Conservation (phyloP, 257 asterid genomes). For the Leptodermis oblonga region DNA sequence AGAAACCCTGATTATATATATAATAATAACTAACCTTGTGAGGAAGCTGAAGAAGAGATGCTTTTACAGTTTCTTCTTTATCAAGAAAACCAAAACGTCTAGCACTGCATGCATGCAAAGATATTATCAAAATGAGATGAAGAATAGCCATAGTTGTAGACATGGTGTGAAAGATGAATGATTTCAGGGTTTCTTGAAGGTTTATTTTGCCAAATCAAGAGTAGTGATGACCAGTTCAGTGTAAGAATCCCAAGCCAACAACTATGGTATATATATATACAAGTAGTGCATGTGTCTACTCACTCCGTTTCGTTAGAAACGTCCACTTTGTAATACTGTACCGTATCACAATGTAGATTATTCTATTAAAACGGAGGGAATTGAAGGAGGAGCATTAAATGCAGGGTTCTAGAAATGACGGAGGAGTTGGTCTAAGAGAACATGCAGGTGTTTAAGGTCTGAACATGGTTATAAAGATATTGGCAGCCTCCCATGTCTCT, state of each 20-base stretch:
- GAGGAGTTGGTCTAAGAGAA: constrained; percentile 36
- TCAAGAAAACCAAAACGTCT: constrained; percentile 30
- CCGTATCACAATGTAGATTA: too few relatives aligned
- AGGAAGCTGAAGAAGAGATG: constrained; percentile 20
- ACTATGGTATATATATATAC: constrained; percentile 18
- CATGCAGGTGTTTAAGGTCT: constrained; percentile 55
- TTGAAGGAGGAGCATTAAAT: constrained; percentile 45
- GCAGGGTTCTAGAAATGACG: constrained; percentile 43
- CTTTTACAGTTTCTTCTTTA: constrained; percentile 17
- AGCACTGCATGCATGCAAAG: constrained; percentile 54
- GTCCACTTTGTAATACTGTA: too few relatives aligned
- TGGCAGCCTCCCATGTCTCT: constrained; percentile 44
- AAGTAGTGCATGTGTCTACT: too few relatives aligned
- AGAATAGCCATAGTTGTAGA: constrained; percentile 26
- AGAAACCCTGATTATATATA: neutral
- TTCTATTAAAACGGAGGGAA: too few relatives aligned
- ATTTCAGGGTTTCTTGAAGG: neutral
- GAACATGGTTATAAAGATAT: constrained; percentile 34
- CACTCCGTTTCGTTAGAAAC: too few relatives aligned
- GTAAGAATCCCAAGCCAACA: too few relatives aligned
- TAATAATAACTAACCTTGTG: constrained; percentile 23
- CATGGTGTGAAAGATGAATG: constrained; percentile 17
- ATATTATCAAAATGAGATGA: constrained; percentile 31
- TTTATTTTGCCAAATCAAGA: neutral
- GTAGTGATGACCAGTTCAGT: too few relatives aligned